Base-by-base conservation (phyloP, 805 yeast genomes). In the Ogataea ganodermae region DNA sequence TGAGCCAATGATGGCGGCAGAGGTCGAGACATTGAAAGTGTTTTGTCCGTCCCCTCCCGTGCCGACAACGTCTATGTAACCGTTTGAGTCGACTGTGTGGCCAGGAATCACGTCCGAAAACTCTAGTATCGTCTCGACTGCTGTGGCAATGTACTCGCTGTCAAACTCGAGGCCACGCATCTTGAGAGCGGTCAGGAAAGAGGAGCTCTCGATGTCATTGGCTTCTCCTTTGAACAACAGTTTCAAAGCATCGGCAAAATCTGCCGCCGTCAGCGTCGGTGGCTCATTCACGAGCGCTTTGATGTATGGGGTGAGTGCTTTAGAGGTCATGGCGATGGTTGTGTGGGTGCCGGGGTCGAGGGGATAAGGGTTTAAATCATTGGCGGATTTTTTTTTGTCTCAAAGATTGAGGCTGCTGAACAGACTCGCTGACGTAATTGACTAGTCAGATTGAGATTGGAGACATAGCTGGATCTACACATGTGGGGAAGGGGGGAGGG, bases 21-120 rank as follows among this genome's bases (percentile, higher is more conserved):
- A 88, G 0, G 99, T 94, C 13, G 96, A 86, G 2, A 94, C 99
- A 58, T 94, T 94, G 71, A 94, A 94, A 0, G 99, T 94, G 63
- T 94, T 86, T 62, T 94, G 96, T 1, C 97, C 97, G 63, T 94
- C 99, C 13, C 99, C 99, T 22, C 99, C 99, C 0, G 99, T 94
- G 1, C 99, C 99, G 5, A 94, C 99, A 24, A 94, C 88, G 65
- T 94, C 99, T 5, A 85, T 74, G 56, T 78, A 85, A 0, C 86
- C 86, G 1, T 65, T 67, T 1, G 69, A 58, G 32, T 76, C 78
- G 12, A 79, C 76, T 1, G 60, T 56, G 6, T 67, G 58, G 2
- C 74, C 63, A 8, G 75, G 70, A n/a, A 89, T 78, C 9, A 72
- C 56, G 41, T 76, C 77, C 6, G 94, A 82, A 56, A 76, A 84